Percentiles rank a stretch among this genome's conserved stretches.
Conservation (phyloP, 371 early-diverging fungal species). For the Phascolomyces articulosus region DNA sequence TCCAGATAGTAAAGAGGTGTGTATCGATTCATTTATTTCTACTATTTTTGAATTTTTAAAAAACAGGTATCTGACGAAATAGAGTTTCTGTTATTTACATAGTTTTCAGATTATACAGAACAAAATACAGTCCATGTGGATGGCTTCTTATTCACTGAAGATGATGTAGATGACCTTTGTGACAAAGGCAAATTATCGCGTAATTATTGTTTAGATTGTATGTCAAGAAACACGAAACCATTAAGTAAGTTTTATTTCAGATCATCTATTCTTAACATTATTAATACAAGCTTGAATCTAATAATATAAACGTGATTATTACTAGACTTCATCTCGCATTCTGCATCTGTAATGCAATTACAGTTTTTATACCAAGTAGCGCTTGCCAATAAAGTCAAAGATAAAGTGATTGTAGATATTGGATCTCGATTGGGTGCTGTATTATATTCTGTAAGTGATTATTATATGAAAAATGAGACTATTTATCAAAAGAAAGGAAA, state of each 20-base stretch:
- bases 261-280: too few relatives aligned
- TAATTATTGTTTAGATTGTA: constrained; percentile 66
- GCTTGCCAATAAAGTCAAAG: constrained; percentile 48
- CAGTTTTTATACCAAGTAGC: constrained; percentile 64
- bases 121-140: constrained; percentile 70
- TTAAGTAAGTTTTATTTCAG: constrained; percentile 34
- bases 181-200: constrained; percentile 64
- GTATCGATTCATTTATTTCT: too few relatives aligned
- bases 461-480: neutral
- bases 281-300: too few relatives aligned
- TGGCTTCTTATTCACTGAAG: constrained; percentile 66
- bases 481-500: neutral
- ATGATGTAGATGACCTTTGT: constrained; percentile 66
- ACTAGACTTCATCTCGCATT: constrained; percentile 68
- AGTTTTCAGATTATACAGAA: constrained; percentile 59
- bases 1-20: constrained; percentile 56
- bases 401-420: constrained; percentile 63
- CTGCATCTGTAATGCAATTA: constrained; percentile 61
- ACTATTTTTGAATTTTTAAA: too few relatives aligned
- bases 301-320: neutral
- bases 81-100: too few relatives aligned
- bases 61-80: too few relatives aligned
- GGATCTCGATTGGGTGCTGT: constrained; percentile 72
- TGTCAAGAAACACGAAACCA: constrained; percentile 54
- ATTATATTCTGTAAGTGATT: constrained; percentile 55